Base-by-base conservation (phyloP, 352 stramenopile species). In the Blastocystis sp. region DNA sequence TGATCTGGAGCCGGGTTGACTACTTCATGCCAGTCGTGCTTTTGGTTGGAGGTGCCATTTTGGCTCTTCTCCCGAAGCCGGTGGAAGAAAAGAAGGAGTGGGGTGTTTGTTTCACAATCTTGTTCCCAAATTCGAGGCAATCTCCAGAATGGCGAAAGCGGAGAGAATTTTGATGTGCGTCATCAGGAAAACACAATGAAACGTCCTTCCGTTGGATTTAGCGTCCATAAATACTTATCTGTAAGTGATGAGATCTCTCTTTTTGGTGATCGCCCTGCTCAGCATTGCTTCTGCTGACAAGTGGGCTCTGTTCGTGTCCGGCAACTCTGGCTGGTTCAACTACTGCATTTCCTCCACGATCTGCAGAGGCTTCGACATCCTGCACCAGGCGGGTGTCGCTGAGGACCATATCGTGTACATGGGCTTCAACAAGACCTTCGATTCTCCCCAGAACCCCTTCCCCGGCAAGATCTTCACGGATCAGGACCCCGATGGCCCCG, bases 261-360 rank as follows among this genome's bases (percentile, higher is more conserved):
- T 84, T 52, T 45, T 84, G 21, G 19, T 84, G 53, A 53, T 69
- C 45, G 74, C 74, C 34, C 74, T 84, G 28, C 4, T 84, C 9
- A 84, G 74, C 41, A 69, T 84, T 23, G 78, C 60, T 4, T n/a
- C 62, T 65, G 78, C 78, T 28, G 78, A 88, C 23, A 88, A 88
- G 67, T 88, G 78, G 78, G 78, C 78, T 40, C 78, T 88, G 7
- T 88, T 88, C 62, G 64, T 88, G 10, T 88, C 78, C 59, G 78
- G 64, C 41, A 88, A 88, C 48, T 69, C 70, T 56, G 78, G 64
- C 41, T 88, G 53, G 28, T 64, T 14, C 23, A 88, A 88, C 53
- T 88, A 88, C 52, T 88, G 78, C 67, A 88, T 88, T 77, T 78
- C 78, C 45, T 88, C 78, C 52, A 88, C 78, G 7, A 88, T 88